phyloP scores from a whole-genome alignment of 2,329 filamentous ascomycete genomes.

The Fusarium abutilonis region DNA sequence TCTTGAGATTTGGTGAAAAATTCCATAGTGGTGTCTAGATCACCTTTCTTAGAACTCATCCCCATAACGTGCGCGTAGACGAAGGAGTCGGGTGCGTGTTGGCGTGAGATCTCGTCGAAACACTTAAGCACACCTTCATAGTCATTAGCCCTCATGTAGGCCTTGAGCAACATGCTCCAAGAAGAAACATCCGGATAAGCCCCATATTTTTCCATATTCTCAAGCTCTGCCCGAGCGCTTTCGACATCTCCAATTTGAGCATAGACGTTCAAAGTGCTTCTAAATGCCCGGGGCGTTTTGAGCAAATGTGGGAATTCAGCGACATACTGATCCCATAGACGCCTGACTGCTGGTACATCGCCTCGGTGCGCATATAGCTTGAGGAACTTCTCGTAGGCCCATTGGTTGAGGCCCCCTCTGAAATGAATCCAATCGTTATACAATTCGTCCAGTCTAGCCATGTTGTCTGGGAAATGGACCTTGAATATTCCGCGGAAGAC shows the following conservation, averaged over 20 bases:
- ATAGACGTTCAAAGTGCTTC: constrained; percentile 76
- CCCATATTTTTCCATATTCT: constrained; percentile 66
- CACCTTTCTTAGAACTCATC: constrained; percentile 75
- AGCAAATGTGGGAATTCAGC: constrained; percentile 50
- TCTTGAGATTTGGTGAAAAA: constrained; percentile 71
- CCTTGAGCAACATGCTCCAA: constrained; percentile 83
- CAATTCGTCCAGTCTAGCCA: constrained; percentile 57
- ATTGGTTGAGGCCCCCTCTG: constrained; percentile 53
- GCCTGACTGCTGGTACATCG: constrained; percentile 57
- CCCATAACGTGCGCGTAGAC: constrained; percentile 80
- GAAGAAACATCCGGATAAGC: constrained; percentile 66
- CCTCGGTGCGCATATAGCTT: constrained; percentile 60
- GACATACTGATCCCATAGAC: constrained; percentile 58
- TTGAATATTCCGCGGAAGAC: constrained; percentile 60
- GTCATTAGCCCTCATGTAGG: constrained; percentile 72
- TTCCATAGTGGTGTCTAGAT: constrained; percentile 73
- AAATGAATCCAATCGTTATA: constrained; percentile 60
- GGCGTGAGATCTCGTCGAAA: constrained; percentile 68
- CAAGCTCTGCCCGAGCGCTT: constrained; percentile 69
- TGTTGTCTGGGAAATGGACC: constrained; percentile 52
- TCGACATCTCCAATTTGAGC: constrained; percentile 72
- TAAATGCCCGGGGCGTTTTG: constrained; percentile 53
- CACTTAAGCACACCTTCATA: constrained; percentile 70
- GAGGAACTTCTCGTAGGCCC: constrained; percentile 61
- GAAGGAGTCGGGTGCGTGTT: constrained; percentile 65